Evolutionary conservation across 2,329 filamentous ascomycete genomes (phyloP), one percentile per base, ranked within the genome.

Genomic region (Lachnellula arida): DNA sequence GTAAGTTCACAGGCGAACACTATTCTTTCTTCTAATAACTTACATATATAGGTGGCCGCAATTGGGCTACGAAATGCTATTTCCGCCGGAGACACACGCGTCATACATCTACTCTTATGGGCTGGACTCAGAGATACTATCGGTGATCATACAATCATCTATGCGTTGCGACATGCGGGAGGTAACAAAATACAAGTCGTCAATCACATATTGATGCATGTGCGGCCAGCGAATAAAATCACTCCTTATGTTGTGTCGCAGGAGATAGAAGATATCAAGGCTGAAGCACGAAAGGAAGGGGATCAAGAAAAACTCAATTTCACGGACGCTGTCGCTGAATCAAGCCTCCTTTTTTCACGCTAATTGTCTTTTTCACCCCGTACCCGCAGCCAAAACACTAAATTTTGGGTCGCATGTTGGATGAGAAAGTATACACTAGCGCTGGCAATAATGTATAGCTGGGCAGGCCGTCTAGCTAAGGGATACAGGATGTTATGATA

Each of bases 51-150:
- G 64, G 50, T 60, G 12, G 67, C 63, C n/a, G 46, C 61, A 1
- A 39, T 52, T 34, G 67, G 67, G 11, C 49, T 67, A 12, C 60
- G 56, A 25, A 60, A 46, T 4, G 67, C 67, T 9, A 60, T 69
- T 12, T 19, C 19, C 8, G 50, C 46, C 11, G 59, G 64, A 15
- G 57, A 65, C 43, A 54, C 56, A 4, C 54, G 52, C n/a, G 63
- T 61, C 1, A 59, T 65, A 4, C 37, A 55, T 34, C 53, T 69
- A 2, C 40, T 69, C 14, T 17, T 49, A 7, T 59, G 57, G 60
- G 53, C 57, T 15, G 64, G 64, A 0, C 42, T 67, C 4, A 4
- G 5, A 5, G 25, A 55, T 5, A 58, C 56, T 14, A 17, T 65
- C 44, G 55, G 65, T 25, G 17, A 28, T 2, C 55, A 63, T 23